phyloP scores from a whole-genome alignment of 2,329 filamentous ascomycete species.

The Aspergillus ibericus region DNA sequence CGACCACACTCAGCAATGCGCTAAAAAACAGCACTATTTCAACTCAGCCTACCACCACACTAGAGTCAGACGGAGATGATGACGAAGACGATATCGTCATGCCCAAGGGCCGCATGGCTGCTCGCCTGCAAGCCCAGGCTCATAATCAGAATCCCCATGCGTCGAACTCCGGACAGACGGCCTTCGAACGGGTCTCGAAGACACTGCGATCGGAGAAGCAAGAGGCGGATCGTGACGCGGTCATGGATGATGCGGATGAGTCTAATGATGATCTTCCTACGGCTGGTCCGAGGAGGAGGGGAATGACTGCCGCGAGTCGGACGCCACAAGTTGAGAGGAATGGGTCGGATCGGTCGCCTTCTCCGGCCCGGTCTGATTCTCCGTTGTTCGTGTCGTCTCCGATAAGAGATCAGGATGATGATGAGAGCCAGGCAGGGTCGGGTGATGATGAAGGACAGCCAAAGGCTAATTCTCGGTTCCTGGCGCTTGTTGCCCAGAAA shows the following conservation, averaged over 20 bases:
- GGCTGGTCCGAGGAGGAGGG: constrained; percentile 29
- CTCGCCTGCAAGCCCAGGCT: constrained; percentile 57
- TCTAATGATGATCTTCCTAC: constrained; percentile 33
- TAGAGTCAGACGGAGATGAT: constrained; percentile 23
- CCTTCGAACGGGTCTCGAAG: constrained; percentile 43
- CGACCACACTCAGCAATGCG: constrained; percentile 3
- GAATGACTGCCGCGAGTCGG: constrained; percentile 30
- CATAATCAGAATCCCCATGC: constrained; percentile 19
- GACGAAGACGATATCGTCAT: constrained; percentile 46
- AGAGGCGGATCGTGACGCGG: constrained; percentile 19
- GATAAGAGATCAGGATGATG: constrained; percentile 9
- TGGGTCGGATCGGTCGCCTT: constrained; percentile 23
- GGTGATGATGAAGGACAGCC: constrained; percentile 28
- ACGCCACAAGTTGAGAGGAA: constrained; percentile 30
- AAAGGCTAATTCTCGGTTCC: constrained; percentile 60
- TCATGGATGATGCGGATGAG: constrained; percentile 23
- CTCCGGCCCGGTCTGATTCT: constrained; percentile 33
- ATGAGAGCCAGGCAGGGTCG: constrained; percentile 10
- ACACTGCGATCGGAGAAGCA: constrained; percentile 20
- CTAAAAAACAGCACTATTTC: constrained; percentile 1
- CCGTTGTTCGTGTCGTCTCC: constrained; percentile 48
- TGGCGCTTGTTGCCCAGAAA: constrained; percentile 72
- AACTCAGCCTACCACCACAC: background rate
- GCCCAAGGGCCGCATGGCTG: constrained; percentile 65
- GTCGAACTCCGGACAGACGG: constrained; percentile 27